These are phyloP conservation scores for Elsinoe batatas DNA, from an alignment of 2,329 filamentous ascomycete genomes.

Conservation along the genomic window DNA sequence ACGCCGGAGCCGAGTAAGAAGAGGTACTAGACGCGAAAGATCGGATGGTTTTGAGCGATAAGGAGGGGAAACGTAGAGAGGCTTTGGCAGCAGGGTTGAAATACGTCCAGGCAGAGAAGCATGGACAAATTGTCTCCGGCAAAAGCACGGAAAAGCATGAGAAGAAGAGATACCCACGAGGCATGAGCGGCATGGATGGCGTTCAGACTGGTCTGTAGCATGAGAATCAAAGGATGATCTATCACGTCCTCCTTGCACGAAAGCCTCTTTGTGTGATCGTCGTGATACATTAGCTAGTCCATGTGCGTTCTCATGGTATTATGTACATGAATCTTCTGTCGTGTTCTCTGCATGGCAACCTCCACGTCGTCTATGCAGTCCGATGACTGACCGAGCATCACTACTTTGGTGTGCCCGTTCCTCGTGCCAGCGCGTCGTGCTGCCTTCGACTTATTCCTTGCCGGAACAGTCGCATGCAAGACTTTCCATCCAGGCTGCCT, in stretches of 20 bases:
- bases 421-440: not conserved
- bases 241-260: too few relatives aligned
- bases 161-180: not conserved
- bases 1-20: conserved; percentile 74
- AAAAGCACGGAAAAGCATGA: not conserved
- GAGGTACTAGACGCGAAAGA: conserved; percentile 46
- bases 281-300: conserved; percentile 7
- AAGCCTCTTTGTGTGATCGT: not conserved
- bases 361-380: too few relatives aligned
- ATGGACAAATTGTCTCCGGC: too few relatives aligned
- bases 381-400: too few relatives aligned
- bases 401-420: too few relatives aligned
- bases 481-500: not conserved
- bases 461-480: not conserved
- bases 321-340: conserved; percentile 11
- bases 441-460: too few relatives aligned
- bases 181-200: not conserved
- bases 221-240: not conserved
- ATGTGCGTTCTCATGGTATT: not conserved
- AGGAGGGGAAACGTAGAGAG: not conserved
- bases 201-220: not conserved
- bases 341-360: not conserved
- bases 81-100: too few relatives aligned
- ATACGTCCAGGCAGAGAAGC: too few relatives aligned
- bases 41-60: not conserved